Evolutionary conservation across 129 eudicot species (phyloP).

Genomic region (Chrysanthemum lavandulifolium): DNA sequence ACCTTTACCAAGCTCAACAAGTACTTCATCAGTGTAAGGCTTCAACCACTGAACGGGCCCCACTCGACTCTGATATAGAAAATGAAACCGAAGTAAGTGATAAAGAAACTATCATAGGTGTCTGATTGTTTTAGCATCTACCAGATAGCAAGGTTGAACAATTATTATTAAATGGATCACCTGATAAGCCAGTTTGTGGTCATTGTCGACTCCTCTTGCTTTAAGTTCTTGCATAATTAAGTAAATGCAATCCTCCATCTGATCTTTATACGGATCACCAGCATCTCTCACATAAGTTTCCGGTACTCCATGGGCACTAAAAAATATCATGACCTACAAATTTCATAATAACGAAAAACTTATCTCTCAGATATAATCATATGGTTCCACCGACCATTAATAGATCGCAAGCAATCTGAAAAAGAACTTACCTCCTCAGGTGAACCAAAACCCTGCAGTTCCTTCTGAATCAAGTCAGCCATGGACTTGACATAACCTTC

Average conservation of each 20-base stretch:
- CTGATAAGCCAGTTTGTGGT: conserved; percentile 86
- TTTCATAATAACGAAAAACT: conserved; percentile 11
- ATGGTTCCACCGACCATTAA: background rate
- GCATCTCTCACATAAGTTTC: conserved; percentile 82
- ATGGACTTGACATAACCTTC: conserved; percentile 87
- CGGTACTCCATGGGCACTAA: conserved; percentile 98
- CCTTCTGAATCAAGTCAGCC: conserved; percentile 91
- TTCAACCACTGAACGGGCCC: conserved; percentile 98
- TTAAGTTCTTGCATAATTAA: conserved; percentile 85
- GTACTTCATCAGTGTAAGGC: conserved; percentile 97
- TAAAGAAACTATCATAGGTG: conserved; percentile 12
- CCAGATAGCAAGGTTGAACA: background rate
- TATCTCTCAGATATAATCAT: background rate
- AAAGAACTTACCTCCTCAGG: conserved; percentile 65
- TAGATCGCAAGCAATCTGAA: conserved; percentile 19
- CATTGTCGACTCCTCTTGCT: conserved; percentile 68
- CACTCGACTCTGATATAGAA: conserved; percentile 75
- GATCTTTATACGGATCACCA: conserved; percentile 96
- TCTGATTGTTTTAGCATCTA: background rate
- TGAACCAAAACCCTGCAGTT: conserved; percentile 53
- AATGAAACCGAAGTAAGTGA: background rate
- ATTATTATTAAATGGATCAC: conserved; percentile 32
- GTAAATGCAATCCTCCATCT: conserved; percentile 90
- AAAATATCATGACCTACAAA: conserved; percentile 87
- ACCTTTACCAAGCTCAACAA: conserved; percentile 84